Evolutionary conservation across 1,284 basidiomycete species (phyloP).

Genomic region (Psilocybe mexicana): DNA sequence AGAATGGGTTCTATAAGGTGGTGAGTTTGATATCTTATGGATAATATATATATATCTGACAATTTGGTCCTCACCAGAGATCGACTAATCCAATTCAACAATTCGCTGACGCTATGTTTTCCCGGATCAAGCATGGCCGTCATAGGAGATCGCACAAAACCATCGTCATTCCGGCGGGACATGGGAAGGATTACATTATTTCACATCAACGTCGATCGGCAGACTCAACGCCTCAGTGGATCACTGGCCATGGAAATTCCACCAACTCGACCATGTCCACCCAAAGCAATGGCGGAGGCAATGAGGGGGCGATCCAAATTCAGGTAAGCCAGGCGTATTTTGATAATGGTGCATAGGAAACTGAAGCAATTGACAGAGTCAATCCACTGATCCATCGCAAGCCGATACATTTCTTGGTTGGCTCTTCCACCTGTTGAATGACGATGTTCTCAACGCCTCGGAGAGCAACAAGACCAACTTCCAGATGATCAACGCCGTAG

Average conservation of each 20-base stretch:
- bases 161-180: slow-evolving; percentile 18
- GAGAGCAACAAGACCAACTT: slow-evolving; percentile 52
- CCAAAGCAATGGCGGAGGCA: slow-evolving; percentile 35
- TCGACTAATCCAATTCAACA: slow-evolving; percentile 15
- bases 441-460: slow-evolving; percentile 58
- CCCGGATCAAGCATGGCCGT: slow-evolving; percentile 12
- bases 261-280: slow-evolving; percentile 8
- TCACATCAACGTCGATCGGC: slow-evolving; percentile 17
- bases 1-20: slow-evolving; percentile 11
- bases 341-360: background rate
- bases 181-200: slow-evolving; percentile 16
- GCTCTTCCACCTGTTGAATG: slow-evolving; percentile 17
- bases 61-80: background rate
- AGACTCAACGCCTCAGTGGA: slow-evolving; percentile 14
- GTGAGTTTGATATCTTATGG: slow-evolving; percentile 9
- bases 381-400: background rate
- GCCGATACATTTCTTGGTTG: slow-evolving; percentile 2
- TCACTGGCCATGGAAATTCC: background rate
- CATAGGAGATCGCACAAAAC: slow-evolving; percentile 15
- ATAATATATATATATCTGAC: slow-evolving; percentile 8
- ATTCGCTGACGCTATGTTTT: slow-evolving; percentile 13
- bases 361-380: slow-evolving; percentile 12
- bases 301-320: slow-evolving; percentile 49
- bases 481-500: slow-evolving; percentile 39
- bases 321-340: slow-evolving; percentile 37